phyloP scores from a whole-genome alignment of 345 rosid genomes.

The Diplotaxis tenuifolia region DNA sequence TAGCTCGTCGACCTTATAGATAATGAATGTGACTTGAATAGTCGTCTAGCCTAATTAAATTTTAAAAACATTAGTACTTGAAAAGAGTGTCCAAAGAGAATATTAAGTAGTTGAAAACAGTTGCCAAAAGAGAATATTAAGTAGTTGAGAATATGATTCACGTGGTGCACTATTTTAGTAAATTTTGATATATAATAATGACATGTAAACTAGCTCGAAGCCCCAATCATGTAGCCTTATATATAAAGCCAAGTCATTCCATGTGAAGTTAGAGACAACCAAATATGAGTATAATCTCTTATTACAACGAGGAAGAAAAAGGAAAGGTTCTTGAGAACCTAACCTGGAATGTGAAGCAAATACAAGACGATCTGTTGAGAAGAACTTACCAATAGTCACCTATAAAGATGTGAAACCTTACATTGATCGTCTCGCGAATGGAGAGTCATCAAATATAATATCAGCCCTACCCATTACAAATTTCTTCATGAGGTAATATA shows the following conservation, averaged over 20 bases:
- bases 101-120: too few relatives aligned
- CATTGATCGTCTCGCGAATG: background rate
- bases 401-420: background rate
- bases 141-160: too few relatives aligned
- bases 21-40: too few relatives aligned
- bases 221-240: too few relatives aligned
- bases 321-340: background rate
- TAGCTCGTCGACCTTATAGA: too few relatives aligned
- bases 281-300: background rate
- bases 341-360: background rate
- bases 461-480: background rate
- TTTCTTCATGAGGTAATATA: background rate
- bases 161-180: too few relatives aligned
- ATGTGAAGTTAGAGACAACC: background rate
- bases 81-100: too few relatives aligned
- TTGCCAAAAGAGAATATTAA: too few relatives aligned
- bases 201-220: too few relatives aligned
- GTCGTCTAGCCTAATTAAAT: too few relatives aligned
- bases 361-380: background rate
- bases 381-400: background rate
- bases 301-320: background rate
- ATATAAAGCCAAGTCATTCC: background rate
- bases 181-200: too few relatives aligned
- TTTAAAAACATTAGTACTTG: too few relatives aligned
- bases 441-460: background rate